Evolutionary conservation across 495 filamentous ascomycete genomes (phyloP).

Genomic region (Podospora comata): DNA sequence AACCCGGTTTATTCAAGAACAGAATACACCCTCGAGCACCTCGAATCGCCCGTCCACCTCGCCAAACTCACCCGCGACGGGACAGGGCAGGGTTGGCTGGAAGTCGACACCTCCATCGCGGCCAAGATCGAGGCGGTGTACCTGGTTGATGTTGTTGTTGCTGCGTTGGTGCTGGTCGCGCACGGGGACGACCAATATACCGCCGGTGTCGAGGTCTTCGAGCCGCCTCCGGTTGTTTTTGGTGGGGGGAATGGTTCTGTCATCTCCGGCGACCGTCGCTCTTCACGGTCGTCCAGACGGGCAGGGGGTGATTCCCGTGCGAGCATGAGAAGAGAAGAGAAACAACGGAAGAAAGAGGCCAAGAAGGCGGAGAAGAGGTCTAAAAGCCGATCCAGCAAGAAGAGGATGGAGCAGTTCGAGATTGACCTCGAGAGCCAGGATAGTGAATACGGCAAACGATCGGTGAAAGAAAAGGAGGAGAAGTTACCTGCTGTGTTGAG

Average conservation of each 20-base stretch:
- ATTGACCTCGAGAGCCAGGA: conserved; percentile 55
- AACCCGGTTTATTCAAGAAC: conserved; percentile 52
- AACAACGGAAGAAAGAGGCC: conserved; percentile 19
- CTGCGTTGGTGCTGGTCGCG: conserved; percentile 67
- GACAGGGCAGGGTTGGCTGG: conserved; percentile 50
- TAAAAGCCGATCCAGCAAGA: conserved; percentile 26
- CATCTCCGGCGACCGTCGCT: conserved; percentile 14
- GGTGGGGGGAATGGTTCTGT: conserved; percentile 22
- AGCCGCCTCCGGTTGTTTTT: conserved; percentile 45
- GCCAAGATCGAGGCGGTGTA: conserved; percentile 59
- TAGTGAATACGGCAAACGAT: conserved; percentile 38
- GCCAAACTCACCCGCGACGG: conserved; percentile 52
- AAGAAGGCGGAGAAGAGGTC: conserved; percentile 22
- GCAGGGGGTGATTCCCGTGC: conserved; percentile 25
- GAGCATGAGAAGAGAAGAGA: conserved; percentile 21
- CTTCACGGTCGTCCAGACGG: conserved; percentile 27
- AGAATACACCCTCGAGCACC: conserved; percentile 62
- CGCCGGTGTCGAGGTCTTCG: conserved; percentile 46
- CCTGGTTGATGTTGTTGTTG: conserved; percentile 69
- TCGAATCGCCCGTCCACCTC: conserved; percentile 51
- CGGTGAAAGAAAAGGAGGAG: conserved; percentile 35
- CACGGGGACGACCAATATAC: conserved; percentile 54
- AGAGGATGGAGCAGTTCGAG: conserved; percentile 51
- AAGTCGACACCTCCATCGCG: conserved; percentile 52
- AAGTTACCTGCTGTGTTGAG: conserved; percentile 41